Percentiles rank a stretch among this genome's conserved stretches.
Evolutionary conservation across 768 basidiomycete species (phyloP).

Genomic region (Scleroderma bovista): DNA sequence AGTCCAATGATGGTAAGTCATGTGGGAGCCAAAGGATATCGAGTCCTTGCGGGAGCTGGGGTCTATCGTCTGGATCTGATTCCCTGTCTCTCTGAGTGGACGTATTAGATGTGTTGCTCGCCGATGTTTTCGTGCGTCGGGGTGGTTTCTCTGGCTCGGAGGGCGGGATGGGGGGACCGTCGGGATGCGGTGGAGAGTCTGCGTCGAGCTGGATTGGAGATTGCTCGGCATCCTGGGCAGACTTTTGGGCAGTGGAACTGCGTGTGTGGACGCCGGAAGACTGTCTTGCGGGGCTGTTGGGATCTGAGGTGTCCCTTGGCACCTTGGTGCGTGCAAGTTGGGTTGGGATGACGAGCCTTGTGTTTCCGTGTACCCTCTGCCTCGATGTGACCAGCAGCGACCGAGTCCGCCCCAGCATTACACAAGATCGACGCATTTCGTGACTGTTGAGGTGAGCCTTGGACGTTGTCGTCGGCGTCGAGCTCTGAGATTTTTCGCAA

Average conservation of each 20-base stretch:
- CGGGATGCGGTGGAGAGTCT: no score
- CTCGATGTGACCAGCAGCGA: constrained; percentile 50
- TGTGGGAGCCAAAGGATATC: constrained; percentile 66
- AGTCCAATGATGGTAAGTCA: constrained; percentile 17
- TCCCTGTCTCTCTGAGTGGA: constrained; percentile 4
- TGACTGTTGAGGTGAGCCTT: neutral
- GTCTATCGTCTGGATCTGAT: constrained; percentile 20
- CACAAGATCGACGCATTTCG: constrained; percentile 50
- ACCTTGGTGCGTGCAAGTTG: constrained; percentile 19
- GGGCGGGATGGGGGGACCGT: no score
- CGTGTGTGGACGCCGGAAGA: constrained; percentile 19
- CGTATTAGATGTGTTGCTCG: neutral
- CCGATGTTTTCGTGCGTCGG: constrained; percentile 13
- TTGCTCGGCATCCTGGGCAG: constrained; percentile 8
- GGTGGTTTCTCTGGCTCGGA: constrained; percentile 18
- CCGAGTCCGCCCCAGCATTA: constrained; percentile 79
- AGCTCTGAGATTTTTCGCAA: neutral
- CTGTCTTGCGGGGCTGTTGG: constrained; percentile 3
- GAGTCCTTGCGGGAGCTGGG: constrained; percentile 50
- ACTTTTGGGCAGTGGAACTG: constrained; percentile 18
- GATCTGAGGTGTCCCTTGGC: constrained; percentile 16
- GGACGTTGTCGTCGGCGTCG: neutral
- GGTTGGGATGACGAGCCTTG: neutral
- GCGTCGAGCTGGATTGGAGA: constrained; percentile 7
- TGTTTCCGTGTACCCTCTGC: constrained; percentile 2